Evolutionary conservation across 495 filamentous ascomycete species (phyloP), one percentile per base, ranked within the genome.

Genomic region (Podospora australis): DNA sequence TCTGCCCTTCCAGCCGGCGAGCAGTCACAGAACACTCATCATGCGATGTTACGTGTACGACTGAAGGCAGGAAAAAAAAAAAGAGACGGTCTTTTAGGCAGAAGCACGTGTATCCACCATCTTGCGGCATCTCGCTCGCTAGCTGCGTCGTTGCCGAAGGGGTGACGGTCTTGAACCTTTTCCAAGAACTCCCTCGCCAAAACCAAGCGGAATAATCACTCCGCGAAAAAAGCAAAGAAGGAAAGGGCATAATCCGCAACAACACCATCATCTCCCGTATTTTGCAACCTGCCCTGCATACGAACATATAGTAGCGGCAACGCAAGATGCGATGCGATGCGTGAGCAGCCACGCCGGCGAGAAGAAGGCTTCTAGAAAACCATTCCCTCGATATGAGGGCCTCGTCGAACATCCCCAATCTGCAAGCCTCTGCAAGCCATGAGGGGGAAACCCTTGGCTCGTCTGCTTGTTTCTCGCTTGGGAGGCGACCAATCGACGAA

Each of bases 391-490:
- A 24, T n/a, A 24, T 23, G 40, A 22, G 13, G 34, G 34, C 13
- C 17, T 36, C n/a, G 13, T n/a, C 11, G 4, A 36, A n/a, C 6
- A 36, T 36, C n/a, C n/a, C n/a, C n/a, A n/a, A n/a, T n/a, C n/a
- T n/a, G n/a, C n/a, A n/a, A 22, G 21, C 20, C 21, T 10, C 22
- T 10, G 44, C 44, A 17, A 46, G 26, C 44, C 40, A 43, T 43
- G 40, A 13, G 21, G 20, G 19, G 32, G 22, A 28, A 26, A 21
- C 20, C 41, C 26, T 40, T 20, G 19, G 23, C 22, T 29, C 9
- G 6, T 35, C 35, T 26, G 52, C 46, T 42, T 36, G 36, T 29
- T 10, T 11, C 41, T 41, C 34, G 52, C 46, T 42, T 36, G 36
- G 20, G 13, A 22, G 20, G 34, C 39, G 26, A 5, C 26, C 9